Evolutionary conservation across 495 filamentous ascomycete genomes (phyloP).

Genomic region (Neurospora sp.): DNA sequence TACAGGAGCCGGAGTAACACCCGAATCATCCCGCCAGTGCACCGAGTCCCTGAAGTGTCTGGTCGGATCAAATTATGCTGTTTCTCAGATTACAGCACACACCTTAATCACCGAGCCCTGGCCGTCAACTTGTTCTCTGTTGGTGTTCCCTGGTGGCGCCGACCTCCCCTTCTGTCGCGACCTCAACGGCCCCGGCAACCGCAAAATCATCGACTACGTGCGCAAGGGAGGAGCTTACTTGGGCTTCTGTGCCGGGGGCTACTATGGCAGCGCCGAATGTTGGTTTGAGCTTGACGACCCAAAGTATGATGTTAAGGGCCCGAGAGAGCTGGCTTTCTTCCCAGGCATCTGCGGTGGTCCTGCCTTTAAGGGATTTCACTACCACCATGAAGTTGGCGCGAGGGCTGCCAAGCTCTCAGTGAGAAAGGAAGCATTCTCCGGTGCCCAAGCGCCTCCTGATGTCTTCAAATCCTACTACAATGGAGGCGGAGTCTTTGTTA

Average conservation of each 20-base stretch:
- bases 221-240: slow-evolving; percentile 77
- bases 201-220: slow-evolving; percentile 73
- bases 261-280: slow-evolving; percentile 71
- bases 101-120: slow-evolving; percentile 87
- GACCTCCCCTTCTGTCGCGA: slow-evolving; percentile 84
- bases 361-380: slow-evolving; percentile 85
- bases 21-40: slow-evolving; percentile 81
- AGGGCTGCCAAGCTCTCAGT: slow-evolving; percentile 61
- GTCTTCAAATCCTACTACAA: slow-evolving; percentile 81
- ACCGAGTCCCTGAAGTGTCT: slow-evolving; percentile 80
- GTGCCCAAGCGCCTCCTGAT: slow-evolving; percentile 42
- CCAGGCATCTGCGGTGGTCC: slow-evolving; percentile 76
- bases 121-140: slow-evolving; percentile 72
- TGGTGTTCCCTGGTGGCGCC: slow-evolving; percentile 92
- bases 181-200: slow-evolving; percentile 82
- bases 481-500: slow-evolving; percentile 90
- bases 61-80: slow-evolving; percentile 87
- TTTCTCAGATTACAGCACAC: slow-evolving; percentile 70
- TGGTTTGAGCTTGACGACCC: slow-evolving; percentile 87
- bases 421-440: slow-evolving; percentile 47
- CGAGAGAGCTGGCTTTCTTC: slow-evolving; percentile 80
- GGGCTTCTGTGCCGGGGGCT: slow-evolving; percentile 90
- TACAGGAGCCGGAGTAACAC: slow-evolving; percentile 71
- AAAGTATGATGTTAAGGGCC: slow-evolving; percentile 74
- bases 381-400: slow-evolving; percentile 80